Percentiles rank a stretch among this genome's conserved stretches.
These are phyloP conservation scores for Tulasnella sp. DNA, from an alignment of 768 basidiomycete genomes.

Conservation along the genomic window DNA sequence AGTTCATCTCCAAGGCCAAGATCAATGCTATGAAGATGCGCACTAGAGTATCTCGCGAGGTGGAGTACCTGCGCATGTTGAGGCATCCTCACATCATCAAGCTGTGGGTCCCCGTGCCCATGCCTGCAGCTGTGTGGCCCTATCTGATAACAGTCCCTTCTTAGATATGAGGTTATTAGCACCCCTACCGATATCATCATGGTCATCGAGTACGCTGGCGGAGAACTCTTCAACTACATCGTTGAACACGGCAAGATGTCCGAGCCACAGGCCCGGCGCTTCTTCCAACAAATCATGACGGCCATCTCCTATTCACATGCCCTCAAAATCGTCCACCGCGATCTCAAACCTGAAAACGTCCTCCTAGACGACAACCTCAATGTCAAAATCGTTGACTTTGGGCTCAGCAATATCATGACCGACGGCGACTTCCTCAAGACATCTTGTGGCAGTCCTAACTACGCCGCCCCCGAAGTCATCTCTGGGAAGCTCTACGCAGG, in stretches of 20 bases:
- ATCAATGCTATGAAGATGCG: constrained; percentile 88
- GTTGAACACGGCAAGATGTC: constrained; percentile 87
- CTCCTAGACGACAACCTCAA: constrained; percentile 39
- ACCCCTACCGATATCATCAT: constrained; percentile 95
- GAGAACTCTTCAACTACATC: constrained; percentile 97
- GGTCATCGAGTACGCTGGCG: constrained; percentile 91
- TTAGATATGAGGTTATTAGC: constrained; percentile 57
- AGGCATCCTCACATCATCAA: constrained; percentile 97
- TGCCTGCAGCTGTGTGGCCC: not conserved
- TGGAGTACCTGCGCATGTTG: constrained; percentile 91
- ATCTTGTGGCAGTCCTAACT: constrained; percentile 96
- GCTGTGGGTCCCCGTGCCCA: constrained; percentile 46
- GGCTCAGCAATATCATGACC: constrained; percentile 31
- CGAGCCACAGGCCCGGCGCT: constrained; percentile 76
- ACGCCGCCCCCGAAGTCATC: constrained; percentile 97
- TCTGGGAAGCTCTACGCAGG: constrained; percentile 91
- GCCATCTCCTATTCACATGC: constrained; percentile 96
- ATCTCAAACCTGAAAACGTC: constrained; percentile 95
- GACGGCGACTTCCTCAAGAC: constrained; percentile 97
- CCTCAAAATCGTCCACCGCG: constrained; percentile 95
- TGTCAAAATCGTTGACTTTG: constrained; percentile 98
- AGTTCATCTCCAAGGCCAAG: constrained; percentile 89
- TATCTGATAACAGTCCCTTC: constrained; percentile 24
- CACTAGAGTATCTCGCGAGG: constrained; percentile 85
- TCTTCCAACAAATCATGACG: constrained; percentile 98